Evolutionary conservation across 2,329 filamentous ascomycete genomes (phyloP).

Genomic region (Microcyclospora pomicola): DNA sequence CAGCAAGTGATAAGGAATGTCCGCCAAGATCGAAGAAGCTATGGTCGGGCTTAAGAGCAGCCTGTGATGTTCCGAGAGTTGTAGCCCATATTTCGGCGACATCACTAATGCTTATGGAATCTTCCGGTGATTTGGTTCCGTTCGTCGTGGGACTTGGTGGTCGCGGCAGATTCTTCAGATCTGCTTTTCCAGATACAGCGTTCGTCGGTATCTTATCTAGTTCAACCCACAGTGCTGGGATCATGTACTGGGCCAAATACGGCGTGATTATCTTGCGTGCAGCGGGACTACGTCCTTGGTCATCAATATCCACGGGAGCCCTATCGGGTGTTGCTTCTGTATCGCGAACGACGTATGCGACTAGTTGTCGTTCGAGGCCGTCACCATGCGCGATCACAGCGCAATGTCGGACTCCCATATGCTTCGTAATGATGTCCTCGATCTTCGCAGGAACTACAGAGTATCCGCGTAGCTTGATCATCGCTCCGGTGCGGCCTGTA

Average conservation of each 20-base stretch:
- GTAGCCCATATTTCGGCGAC: conserved; percentile 61
- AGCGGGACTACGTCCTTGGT: conserved; percentile 55
- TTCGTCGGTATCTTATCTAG: conserved; percentile 59
- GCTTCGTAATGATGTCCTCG: conserved; percentile 55
- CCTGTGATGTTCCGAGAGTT: conserved; percentile 50
- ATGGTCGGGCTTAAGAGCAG: conserved; percentile 51
- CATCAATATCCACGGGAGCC: conserved; percentile 51
- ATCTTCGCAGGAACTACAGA: conserved; percentile 66
- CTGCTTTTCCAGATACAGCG: conserved; percentile 65
- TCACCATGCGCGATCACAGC: conserved; percentile 63
- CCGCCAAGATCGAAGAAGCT: conserved; percentile 73
- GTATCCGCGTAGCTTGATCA: conserved; percentile 72
- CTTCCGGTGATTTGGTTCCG: conserved; percentile 39
- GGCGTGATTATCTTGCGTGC: conserved; percentile 51
- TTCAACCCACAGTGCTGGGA: conserved; percentile 64
- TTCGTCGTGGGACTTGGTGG: conserved; percentile 41
- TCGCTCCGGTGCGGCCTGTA: conserved; percentile 59
- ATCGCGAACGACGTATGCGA: conserved; percentile 63
- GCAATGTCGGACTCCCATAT: conserved; percentile 57
- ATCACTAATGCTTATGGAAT: conserved; percentile 51
- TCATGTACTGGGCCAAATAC: conserved; percentile 70
- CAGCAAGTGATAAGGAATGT: conserved; percentile 64
- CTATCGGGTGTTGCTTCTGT: conserved; percentile 44
- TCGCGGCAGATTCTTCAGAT: conserved; percentile 56
- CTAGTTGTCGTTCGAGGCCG: conserved; percentile 58